Conservation (phyloP, 495 filamentous ascomycete species). For the Thermothielavioides terrestris region DNA sequence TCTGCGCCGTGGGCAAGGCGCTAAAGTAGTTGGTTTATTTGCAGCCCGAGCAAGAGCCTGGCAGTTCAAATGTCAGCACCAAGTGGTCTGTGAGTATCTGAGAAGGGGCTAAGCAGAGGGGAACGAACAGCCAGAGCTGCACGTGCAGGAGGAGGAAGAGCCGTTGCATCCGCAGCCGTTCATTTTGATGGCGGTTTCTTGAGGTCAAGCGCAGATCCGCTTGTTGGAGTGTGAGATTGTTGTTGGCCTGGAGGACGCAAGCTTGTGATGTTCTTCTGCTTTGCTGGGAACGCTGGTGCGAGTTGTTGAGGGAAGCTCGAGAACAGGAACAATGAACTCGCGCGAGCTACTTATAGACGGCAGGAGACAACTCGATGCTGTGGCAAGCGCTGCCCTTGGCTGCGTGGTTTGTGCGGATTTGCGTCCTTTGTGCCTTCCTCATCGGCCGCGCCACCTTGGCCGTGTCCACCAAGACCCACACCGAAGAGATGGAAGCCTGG, state of each 20-base stretch:
- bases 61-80: background rate
- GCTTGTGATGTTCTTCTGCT: background rate
- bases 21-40: constrained; percentile 15
- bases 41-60: constrained; percentile 39
- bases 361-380: constrained; percentile 2
- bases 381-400: constrained; percentile 4
- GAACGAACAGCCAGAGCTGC: constrained; percentile 36
- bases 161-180: constrained; percentile 41
- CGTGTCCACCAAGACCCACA: no score
- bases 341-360: constrained; percentile 17
- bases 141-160: constrained; percentile 27
- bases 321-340: background rate
- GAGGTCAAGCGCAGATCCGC: constrained; percentile 1
- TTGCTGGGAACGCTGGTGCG: constrained; percentile 1
- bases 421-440: constrained; percentile 9
- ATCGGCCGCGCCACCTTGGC: background rate
- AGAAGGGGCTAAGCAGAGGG: background rate
- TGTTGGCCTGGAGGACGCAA: background rate
- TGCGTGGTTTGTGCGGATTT: constrained; percentile 34
- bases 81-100: background rate
- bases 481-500: no score
- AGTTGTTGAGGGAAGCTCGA: constrained; percentile 2
- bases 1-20: no score
- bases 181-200: constrained; percentile 31
- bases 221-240: constrained; percentile 11